A percentile compares a stretch with the other conserved stretches of the same genome.
These are phyloP conservation scores for Aciculosporium take DNA, from an alignment of 2,329 filamentous ascomycete genomes.

Conservation along the genomic window DNA sequence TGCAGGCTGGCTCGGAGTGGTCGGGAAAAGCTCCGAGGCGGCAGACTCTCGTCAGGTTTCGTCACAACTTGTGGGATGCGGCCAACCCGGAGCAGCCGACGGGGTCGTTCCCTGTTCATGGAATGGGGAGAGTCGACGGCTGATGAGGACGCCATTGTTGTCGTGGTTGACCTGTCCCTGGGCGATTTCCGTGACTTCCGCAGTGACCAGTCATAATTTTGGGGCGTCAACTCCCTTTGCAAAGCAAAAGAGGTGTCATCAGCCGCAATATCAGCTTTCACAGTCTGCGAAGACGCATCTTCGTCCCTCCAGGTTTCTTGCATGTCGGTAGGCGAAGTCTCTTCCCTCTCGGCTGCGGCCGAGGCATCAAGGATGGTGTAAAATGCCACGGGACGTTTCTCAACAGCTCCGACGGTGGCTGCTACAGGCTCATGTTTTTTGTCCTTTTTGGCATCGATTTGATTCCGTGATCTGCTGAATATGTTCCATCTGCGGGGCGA, in stretches of 20 bases:
- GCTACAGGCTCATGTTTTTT: slow-evolving; percentile 25
- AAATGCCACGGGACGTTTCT: slow-evolving; percentile 40
- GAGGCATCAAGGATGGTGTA: slow-evolving; percentile 49
- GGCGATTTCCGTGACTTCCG: neutral
- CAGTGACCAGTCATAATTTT: neutral
- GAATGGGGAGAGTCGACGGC: neutral
- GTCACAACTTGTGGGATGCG: slow-evolving; percentile 74
- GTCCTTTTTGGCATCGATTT: slow-evolving; percentile 24
- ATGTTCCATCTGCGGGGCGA: slow-evolving; percentile 50
- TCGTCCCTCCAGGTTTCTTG: slow-evolving; percentile 37
- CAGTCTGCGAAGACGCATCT: slow-evolving; percentile 19
- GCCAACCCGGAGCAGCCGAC: slow-evolving; percentile 65
- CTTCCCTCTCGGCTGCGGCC: slow-evolving; percentile 39
- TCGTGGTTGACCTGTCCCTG: slow-evolving; percentile 1
- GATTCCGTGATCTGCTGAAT: slow-evolving; percentile 41
- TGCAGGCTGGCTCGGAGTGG: slow-evolving; percentile 52
- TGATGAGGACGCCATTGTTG: slow-evolving; percentile 1
- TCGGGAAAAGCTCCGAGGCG: slow-evolving; percentile 71
- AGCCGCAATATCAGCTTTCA: slow-evolving; percentile 2
- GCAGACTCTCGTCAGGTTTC: slow-evolving; percentile 48
- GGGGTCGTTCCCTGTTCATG: slow-evolving; percentile 20
- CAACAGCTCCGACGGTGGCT: slow-evolving; percentile 33
- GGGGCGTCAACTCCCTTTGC: neutral
- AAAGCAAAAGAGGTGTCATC: neutral
- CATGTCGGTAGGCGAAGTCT: slow-evolving; percentile 25